Evolutionary conservation across 495 filamentous ascomycete species (phyloP).

Genomic region (Hypoxylon trugodes): DNA sequence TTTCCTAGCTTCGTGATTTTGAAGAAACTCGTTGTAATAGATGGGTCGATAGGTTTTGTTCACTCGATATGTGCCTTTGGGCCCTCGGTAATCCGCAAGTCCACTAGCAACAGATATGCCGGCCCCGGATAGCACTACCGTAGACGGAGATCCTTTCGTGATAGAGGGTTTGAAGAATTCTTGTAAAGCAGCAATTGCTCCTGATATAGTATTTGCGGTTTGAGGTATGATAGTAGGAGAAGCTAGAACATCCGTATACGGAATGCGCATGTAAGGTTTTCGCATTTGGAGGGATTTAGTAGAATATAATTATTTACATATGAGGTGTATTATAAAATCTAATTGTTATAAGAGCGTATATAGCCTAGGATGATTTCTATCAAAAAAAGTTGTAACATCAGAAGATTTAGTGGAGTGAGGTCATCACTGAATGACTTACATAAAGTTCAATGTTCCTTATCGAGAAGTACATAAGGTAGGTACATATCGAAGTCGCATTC

Average conservation of each 20-base stretch:
- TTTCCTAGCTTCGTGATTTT: conserved; percentile 86
- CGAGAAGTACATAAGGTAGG: too few species aligned
- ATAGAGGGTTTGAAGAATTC: conserved; percentile 73
- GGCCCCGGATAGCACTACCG: conserved; percentile 87
- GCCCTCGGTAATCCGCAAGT: conserved; percentile 90
- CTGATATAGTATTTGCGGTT: conserved; percentile 70
- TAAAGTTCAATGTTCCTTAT: too few species aligned
- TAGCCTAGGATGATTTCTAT: conserved; percentile 2
- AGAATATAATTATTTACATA: conserved; percentile 1
- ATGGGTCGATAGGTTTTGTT: conserved; percentile 91
- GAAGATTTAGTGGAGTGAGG: conserved; percentile 20
- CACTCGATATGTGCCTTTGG: conserved; percentile 88
- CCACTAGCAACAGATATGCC: conserved; percentile 94
- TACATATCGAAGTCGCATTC: too few species aligned
- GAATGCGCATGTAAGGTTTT: conserved; percentile 82
- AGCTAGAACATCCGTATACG: conserved; percentile 87
- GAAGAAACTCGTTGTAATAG: conserved; percentile 88
- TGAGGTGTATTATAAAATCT: background rate
- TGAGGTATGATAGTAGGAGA: conserved; percentile 76
- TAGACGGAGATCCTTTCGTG: conserved; percentile 53
- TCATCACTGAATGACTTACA: conserved; percentile 13
- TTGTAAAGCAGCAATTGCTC: conserved; percentile 78
- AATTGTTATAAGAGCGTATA: background rate
- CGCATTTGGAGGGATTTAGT: conserved; percentile 57
- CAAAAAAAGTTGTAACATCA: background rate